Percentiles rank a stretch among this genome's conserved stretches.
phyloP scores from a whole-genome alignment of 768 basidiomycete species.

The Termitomyces sp. region DNA sequence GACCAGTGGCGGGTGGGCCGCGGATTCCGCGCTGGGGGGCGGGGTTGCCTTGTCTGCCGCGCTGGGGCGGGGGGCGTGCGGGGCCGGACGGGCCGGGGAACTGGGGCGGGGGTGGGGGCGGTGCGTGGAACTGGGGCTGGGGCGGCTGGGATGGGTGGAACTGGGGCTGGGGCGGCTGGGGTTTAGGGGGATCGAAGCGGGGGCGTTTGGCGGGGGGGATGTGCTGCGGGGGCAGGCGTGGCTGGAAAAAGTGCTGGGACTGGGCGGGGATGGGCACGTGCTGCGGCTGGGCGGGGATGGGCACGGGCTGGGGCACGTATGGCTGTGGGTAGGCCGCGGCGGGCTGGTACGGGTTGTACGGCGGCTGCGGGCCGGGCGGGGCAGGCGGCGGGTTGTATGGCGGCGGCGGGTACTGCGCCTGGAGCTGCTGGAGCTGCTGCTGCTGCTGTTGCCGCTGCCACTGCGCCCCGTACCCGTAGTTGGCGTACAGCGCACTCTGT shows the following conservation, averaged over 20 bases:
- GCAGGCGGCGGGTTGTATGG: slow-evolving; percentile 18
- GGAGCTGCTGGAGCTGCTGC: slow-evolving; percentile 40
- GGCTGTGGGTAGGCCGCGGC: slow-evolving; percentile 58
- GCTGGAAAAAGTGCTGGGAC: slow-evolving; percentile 37
- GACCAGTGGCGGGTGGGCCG: slow-evolving; percentile 28
- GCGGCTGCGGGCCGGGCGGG: slow-evolving; percentile 32
- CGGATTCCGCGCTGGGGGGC: background rate
- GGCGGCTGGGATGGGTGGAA: slow-evolving; percentile 55
- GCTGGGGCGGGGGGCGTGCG: slow-evolving; percentile 22
- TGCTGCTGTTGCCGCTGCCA: slow-evolving; percentile 65
- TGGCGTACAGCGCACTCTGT: slow-evolving; percentile 83
- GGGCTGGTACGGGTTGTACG: slow-evolving; percentile 76
- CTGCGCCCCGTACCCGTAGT: slow-evolving; percentile 85
- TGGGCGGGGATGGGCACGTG: slow-evolving; percentile 37
- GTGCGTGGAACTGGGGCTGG: slow-evolving; percentile 12
- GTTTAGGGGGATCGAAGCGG: slow-evolving; percentile 74
- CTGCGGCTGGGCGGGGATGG: slow-evolving; percentile 18
- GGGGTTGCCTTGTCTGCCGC: background rate
- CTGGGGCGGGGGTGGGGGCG: slow-evolving; percentile 32
- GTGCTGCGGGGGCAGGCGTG: slow-evolving; percentile 41
- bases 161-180: slow-evolving; percentile 60
- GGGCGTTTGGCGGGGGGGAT: slow-evolving; percentile 88
- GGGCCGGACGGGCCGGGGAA: slow-evolving; percentile 30
- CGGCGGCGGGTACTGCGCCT: slow-evolving; percentile 49
- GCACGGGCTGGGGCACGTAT: slow-evolving; percentile 59